Percentiles rank a stretch among this genome's conserved stretches.
Conservation (phyloP, 2,329 filamentous ascomycete genomes). For the Triangularia verruculosa region DNA sequence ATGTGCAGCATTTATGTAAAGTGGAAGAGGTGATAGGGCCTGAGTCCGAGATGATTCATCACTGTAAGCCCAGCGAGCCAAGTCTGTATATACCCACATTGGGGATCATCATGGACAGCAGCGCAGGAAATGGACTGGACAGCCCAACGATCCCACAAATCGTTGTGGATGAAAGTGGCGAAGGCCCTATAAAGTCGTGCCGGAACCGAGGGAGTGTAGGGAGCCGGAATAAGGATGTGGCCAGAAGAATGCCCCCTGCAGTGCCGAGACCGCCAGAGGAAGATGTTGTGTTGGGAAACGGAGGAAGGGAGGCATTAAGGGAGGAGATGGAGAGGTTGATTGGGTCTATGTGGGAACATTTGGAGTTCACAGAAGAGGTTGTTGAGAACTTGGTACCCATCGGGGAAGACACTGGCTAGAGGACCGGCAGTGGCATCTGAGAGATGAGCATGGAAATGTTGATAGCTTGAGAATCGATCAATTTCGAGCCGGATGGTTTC, state of each 20-base stretch:
- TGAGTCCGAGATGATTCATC: background rate
- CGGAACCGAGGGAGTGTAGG: background rate
- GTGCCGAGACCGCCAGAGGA: background rate
- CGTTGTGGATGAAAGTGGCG: background rate
- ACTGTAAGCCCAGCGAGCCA: background rate
- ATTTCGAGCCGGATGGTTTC: too few species aligned
- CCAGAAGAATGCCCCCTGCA: background rate
- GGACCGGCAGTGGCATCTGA: too few species aligned
- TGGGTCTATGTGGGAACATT: conserved; percentile 4
- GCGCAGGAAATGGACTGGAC: background rate
- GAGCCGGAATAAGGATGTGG: background rate
- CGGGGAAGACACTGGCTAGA: too few species aligned
- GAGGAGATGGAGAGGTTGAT: conserved; percentile 5
- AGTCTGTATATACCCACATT: background rate
- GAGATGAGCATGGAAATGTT: too few species aligned
- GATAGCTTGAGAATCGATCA: too few species aligned
- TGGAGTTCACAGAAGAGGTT: conserved; percentile 1
- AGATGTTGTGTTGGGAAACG: background rate
- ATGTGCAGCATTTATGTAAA: background rate
- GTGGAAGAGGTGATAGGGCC: background rate
- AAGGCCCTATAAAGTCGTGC: background rate
- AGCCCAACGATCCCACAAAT: background rate
- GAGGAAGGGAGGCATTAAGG: background rate
- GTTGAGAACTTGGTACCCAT: background rate
- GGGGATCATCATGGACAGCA: background rate